Evolutionary conservation across 306 rosid species (phyloP), one percentile per base, ranked within the genome.

Genomic region (Comarum palustre): DNA sequence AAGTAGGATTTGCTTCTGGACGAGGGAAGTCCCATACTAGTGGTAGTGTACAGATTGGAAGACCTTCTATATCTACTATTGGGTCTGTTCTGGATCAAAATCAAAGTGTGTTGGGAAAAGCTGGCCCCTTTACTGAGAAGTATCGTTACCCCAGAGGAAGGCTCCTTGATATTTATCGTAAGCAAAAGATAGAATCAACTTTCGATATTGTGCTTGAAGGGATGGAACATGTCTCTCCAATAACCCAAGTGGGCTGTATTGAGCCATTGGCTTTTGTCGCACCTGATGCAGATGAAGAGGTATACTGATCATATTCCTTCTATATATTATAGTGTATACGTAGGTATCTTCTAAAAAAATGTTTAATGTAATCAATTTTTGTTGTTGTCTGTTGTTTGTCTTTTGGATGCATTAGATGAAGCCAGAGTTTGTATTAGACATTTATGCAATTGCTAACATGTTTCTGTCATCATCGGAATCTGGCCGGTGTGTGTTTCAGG

Each of bases 101-200:
- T 74, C 80, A 47, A 73, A 25, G 67, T 36, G 66, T 84, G 10
- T 45, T 83, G 43, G 94, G 94, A 50, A 89, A 83, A 75, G 42
- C 91, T 75, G 74, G 47, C 41, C 73, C 51, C 47, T 66, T 77
- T 66, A 71, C 52, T 32, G 82, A 73, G 69, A 62, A 75, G 41
- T 89, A 77, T 75, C 77, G 71, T 80, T 89, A 89, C 39, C 94
- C 94, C 5, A 83, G 94, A 80, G 94, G 94, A 51, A 89, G 84
- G 79, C 84, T 89, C 75, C 94, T 89, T 27, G 94, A 89, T 80
- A 86, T 89, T 62, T 89, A 89, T 75, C 90, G 94, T 29, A 81
- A 73, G 85, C 81, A 71, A 77, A 89, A 75, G 77, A 59, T 62
- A 2, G 82, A 81, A 67, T 79, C 73, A 75, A 61, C 77, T 39